phyloP scores from a whole-genome alignment of 2,329 filamentous ascomycete species.

The Fusarium piperis region DNA sequence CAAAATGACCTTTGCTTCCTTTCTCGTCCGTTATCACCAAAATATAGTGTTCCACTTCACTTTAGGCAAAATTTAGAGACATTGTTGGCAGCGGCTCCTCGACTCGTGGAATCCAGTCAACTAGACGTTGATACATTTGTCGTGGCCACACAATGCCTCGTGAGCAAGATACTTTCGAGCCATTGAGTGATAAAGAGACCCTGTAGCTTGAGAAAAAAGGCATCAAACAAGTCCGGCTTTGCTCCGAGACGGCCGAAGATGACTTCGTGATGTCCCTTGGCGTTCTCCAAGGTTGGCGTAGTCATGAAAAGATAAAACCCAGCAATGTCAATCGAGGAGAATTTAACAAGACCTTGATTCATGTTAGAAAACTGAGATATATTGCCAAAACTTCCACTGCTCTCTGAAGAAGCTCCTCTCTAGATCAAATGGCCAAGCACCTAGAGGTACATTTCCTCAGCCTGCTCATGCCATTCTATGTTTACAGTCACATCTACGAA shows the following conservation, averaged over 20 bases:
- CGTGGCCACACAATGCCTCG: neutral
- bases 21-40: neutral
- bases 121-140: neutral
- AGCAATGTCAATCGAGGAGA: too few species aligned
- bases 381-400: neutral
- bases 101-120: too few species aligned
- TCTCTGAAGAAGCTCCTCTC: neutral
- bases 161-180: neutral
- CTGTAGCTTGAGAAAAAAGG: neutral
- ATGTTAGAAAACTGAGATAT: neutral
- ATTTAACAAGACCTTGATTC: neutral
- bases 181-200: neutral
- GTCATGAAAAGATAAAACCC: too few species aligned
- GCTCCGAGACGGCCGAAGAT: neutral
- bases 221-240: neutral
- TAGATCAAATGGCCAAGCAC: neutral
- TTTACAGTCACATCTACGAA: neutral
- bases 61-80: neutral
- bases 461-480: neutral
- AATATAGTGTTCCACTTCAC: neutral
- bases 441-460: neutral
- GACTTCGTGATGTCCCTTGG: neutral
- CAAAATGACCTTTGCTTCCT: neutral
- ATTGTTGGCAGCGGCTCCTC: neutral
- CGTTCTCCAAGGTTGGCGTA: neutral